Percentiles rank a stretch among this genome's conserved stretches.
Conservation (phyloP, 371 early-diverging fungal genomes). For the Dipsacomyces acuminosporus region DNA sequence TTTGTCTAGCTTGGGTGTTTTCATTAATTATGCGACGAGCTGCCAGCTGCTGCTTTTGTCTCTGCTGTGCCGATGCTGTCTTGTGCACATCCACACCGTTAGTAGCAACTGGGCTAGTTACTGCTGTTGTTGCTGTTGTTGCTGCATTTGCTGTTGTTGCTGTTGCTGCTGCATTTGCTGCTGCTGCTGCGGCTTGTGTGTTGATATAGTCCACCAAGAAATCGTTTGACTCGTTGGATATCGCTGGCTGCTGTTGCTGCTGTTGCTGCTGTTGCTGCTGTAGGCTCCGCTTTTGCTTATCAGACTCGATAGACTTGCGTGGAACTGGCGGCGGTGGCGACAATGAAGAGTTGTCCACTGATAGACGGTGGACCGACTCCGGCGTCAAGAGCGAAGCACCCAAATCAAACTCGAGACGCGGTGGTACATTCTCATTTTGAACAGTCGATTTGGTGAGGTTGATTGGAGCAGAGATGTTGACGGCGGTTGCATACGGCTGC, state of each 20-base stretch:
- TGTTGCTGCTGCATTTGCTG: no score
- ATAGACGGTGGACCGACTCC: slow-evolving; percentile 22
- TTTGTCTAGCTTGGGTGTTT: slow-evolving; percentile 37
- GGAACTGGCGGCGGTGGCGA: no score
- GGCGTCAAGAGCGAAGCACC: slow-evolving; percentile 37
- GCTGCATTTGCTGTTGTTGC: no score
- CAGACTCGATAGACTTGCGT: no score
- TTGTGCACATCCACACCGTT: no score
- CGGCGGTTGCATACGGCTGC: not conserved
- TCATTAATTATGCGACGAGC: slow-evolving; percentile 35
- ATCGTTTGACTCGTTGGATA: slow-evolving; percentile 24
- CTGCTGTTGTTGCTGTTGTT: slow-evolving; percentile 1
- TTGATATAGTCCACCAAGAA: slow-evolving; percentile 42
- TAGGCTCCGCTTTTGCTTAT: no score
- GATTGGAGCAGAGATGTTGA: no score
- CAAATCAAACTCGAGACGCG: slow-evolving; percentile 36
- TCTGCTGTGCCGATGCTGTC: no score
- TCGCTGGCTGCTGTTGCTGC: not conserved
- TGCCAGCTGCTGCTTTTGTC: slow-evolving; percentile 8
- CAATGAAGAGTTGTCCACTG: not conserved
- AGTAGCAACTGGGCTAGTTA: no score
- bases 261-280: no score
- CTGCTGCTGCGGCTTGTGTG: slow-evolving; percentile 2
- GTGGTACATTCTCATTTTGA: slow-evolving; percentile 3
- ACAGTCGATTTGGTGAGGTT: no score